Evolutionary conservation across 2,329 filamentous ascomycete species (phyloP), one percentile per base, ranked within the genome.

Genomic region (Dothideomycetidae sp.): DNA sequence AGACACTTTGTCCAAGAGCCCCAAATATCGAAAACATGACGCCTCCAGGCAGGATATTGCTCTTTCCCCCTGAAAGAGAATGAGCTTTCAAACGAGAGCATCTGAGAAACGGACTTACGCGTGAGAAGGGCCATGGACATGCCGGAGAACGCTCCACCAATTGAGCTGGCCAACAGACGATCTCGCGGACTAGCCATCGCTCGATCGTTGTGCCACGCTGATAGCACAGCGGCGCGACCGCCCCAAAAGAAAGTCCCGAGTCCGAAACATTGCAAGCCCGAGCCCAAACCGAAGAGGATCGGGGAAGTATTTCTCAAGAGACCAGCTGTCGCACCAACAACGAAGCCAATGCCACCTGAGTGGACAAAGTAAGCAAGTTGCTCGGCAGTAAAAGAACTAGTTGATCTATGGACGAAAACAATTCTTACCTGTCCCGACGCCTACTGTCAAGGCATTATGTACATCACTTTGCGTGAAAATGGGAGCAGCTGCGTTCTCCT

Each of bases 241-340:
- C 79, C 77, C 68, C 77, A 88, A 54, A 78, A 94, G 11, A 73
- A 80, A 32, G 71, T 73, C 23, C 83, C 83, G 28, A 92, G 68
- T 29, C 73, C 68, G 57, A 83, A 83, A 73, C 82, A 93, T 60
- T 93, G 84, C 29, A 82, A 64, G 12, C 82, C 80, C 14, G 78
- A 76, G 26, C 77, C 69, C 10, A 78, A 48, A 0, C 82, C 78
- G 59, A 84, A 88, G 5, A 88, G 58, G 2, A 74, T 54, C 3
- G 71, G 67, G 3, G 81, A 77, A 10, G 70, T 72, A 12, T 78
- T 78, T 41, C 75, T 70, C 33, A 86, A 42, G 12, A 65, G 63
- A 19, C 64, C 64, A 34, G 56, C 55, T 33, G 61, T 54, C 36
- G 62, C 59, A 28, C 64, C 65, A 36, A 61, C 46, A 12, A 60